Evolutionary conservation across 805 yeast genomes (phyloP).

Genomic region (Schwanniomyces vanrijiae): DNA sequence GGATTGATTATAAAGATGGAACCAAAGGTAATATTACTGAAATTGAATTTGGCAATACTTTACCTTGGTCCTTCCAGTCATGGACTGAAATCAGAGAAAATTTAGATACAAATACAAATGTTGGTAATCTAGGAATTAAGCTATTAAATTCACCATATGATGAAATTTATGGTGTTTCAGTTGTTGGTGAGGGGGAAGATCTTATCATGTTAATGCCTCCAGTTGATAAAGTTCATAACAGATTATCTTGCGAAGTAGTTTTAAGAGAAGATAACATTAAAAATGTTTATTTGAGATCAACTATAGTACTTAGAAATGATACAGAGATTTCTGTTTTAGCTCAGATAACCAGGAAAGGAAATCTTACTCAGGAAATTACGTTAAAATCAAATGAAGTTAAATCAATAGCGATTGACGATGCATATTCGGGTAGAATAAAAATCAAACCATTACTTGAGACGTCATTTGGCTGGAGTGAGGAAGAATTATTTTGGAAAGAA

Average conservation of each 20-base stretch:
- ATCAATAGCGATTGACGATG: constrained; percentile 75
- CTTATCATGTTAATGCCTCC: constrained; percentile 67
- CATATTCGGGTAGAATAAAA: constrained; percentile 55
- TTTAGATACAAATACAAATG: constrained; percentile 61
- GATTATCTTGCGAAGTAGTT: constrained; percentile 70
- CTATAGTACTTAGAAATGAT: constrained; percentile 65
- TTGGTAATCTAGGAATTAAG: constrained; percentile 63
- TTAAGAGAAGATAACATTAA: constrained; percentile 79
- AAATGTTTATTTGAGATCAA: constrained; percentile 72
- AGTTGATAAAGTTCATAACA: constrained; percentile 59
- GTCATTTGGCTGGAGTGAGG: constrained; percentile 67
- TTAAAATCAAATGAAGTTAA: constrained; percentile 56
- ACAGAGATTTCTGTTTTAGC: constrained; percentile 59
- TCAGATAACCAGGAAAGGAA: constrained; percentile 33
- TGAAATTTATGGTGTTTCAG: constrained; percentile 56
- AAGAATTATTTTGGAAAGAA: constrained; percentile 63
- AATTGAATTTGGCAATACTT: constrained; percentile 47
- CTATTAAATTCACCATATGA: constrained; percentile 58
- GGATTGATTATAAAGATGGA: constrained; percentile 57
- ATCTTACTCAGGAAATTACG: constrained; percentile 17
- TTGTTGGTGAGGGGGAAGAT: constrained; percentile 82
- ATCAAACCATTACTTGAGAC: constrained; percentile 62
- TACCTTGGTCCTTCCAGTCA: constrained; percentile 92
- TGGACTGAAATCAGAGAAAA: constrained; percentile 87
- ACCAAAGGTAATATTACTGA: constrained; percentile 21